These are phyloP conservation scores for Aspergillus novoparasiticus DNA, from an alignment of 2,329 filamentous ascomycete genomes.

Conservation along the genomic window DNA sequence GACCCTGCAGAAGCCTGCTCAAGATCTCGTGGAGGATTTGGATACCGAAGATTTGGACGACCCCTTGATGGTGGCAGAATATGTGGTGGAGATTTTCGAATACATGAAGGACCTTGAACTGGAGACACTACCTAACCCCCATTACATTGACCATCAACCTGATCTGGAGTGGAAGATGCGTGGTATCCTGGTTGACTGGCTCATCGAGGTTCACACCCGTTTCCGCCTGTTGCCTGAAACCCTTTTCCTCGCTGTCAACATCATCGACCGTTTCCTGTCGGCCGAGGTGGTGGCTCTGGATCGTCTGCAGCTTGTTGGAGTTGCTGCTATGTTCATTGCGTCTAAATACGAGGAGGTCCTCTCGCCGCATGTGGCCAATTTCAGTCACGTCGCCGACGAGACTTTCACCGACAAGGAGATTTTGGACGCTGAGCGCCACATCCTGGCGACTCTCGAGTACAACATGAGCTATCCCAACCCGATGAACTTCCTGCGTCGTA, in stretches of 20 bases:
- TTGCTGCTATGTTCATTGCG: conserved; percentile 99
- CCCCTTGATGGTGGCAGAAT: conserved; percentile 96
- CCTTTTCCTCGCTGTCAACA: conserved; percentile 94
- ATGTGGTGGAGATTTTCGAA: conserved; percentile 95
- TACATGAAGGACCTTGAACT: conserved; percentile 88
- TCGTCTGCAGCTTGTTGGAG: conserved; percentile 91
- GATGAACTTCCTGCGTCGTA: conserved; percentile 98
- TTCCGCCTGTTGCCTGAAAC: conserved; percentile 96
- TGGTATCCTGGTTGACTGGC: conserved; percentile 95
- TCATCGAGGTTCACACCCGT: conserved; percentile 96
- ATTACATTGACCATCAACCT: conserved; percentile 94
- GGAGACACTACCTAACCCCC: conserved; percentile 78
- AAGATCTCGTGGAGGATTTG: conserved; percentile 57
- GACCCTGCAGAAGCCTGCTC: conserved; percentile 43
- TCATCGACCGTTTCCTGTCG: conserved; percentile 96
- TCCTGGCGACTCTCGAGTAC: conserved; percentile 88
- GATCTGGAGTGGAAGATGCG: conserved; percentile 99
- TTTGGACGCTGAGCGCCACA: conserved; percentile 92
- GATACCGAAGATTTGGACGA: conserved; percentile 89
- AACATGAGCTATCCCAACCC: conserved; percentile 98
- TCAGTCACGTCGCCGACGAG: conserved; percentile 94
- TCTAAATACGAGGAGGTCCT: conserved; percentile 99
- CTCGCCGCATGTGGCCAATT: conserved; percentile 95
- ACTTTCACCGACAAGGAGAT: conserved; percentile 96
- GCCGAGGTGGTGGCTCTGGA: conserved; percentile 95